Evolutionary conservation across 306 rosid genomes (phyloP).

Genomic region (Prunus mira): DNA sequence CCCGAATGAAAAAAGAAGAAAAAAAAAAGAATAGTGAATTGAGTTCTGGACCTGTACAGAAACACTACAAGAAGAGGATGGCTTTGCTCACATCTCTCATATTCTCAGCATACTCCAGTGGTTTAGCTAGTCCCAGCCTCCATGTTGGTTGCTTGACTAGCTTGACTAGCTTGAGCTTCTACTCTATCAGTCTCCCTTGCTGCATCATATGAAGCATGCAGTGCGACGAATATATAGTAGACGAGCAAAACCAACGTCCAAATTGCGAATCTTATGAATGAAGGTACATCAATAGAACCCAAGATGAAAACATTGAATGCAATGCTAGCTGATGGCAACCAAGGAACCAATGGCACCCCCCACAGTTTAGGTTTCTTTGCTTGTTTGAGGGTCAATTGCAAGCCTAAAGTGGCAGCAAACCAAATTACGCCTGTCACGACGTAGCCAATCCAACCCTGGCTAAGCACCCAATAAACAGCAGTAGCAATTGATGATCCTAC

Average conservation of each 20-base stretch:
- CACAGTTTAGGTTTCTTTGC: constrained; percentile 35
- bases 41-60: neutral
- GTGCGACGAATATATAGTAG: constrained; percentile 26
- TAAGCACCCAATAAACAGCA: constrained; percentile 9
- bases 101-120: neutral
- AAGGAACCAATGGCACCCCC: constrained; percentile 34
- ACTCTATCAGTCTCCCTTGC: constrained; percentile 4
- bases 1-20: neutral
- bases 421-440: neutral
- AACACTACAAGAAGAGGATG: neutral
- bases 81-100: neutral
- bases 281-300: constrained; percentile 25
- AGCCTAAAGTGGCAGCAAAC: constrained; percentile 22
- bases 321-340: constrained; percentile 30
- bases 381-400: constrained; percentile 24
- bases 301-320: constrained; percentile 36
- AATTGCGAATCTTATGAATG: constrained; percentile 20
- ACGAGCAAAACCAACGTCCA: constrained; percentile 23
- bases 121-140: constrained; percentile 14
- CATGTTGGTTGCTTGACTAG: constrained; percentile 4
- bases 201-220: constrained; percentile 36
- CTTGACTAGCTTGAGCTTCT: neutral
- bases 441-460: constrained; percentile 23
- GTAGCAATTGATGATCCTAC: constrained; percentile 24
- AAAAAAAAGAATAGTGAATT: neutral